Evolutionary conservation across 257 asterid genomes (phyloP), one percentile per base, ranked within the genome.

Genomic region (Mitragyna speciosa): DNA sequence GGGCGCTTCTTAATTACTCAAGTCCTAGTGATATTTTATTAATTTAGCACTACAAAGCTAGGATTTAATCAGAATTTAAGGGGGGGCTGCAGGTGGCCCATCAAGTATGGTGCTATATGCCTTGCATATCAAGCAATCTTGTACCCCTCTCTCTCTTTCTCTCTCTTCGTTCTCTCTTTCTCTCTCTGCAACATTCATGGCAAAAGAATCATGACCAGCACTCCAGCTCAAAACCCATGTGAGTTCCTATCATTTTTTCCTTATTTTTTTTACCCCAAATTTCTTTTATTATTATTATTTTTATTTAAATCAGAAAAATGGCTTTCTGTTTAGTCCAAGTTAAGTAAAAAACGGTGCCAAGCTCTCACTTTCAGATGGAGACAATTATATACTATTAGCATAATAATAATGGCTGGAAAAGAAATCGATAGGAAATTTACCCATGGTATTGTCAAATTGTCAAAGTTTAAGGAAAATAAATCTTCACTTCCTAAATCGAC

Each of bases 51-150:
- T n/a, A 12, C 22, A 64, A 64, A 28, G 14, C 74, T 16, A 33
- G 48, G n/a, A 76, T 51, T 67, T 69, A 22, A 43, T 79, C 14
- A 51, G 20, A 66, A 69, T 22, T 56, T 17, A 61, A 45, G 51
- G 63, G 80, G 76, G 70, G 36, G 65, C 61, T 69, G 93, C 88
- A 83, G 96, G 97, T 85, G 91, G 94, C 87, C 94, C 97, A 92
- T 87, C 91, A 87, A 90, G 90, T 87, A 86, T 80, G 81, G 89
- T 81, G 89, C 87, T 83, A 87, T 75, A 87, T 94, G 89, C 97
- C 98, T 92, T 92, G 94, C 89, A 87, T 86, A 85, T 89, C 97
- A 92, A 94, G 97, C 97, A 90, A 91, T 85, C 82, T 87, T 77
- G 78, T 79, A 49, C 45, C 31, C 72, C 47, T 52, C 47, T 12